Evolutionary conservation across 2,329 filamentous ascomycete genomes (phyloP).

Genomic region (Parastagonospora avenae): DNA sequence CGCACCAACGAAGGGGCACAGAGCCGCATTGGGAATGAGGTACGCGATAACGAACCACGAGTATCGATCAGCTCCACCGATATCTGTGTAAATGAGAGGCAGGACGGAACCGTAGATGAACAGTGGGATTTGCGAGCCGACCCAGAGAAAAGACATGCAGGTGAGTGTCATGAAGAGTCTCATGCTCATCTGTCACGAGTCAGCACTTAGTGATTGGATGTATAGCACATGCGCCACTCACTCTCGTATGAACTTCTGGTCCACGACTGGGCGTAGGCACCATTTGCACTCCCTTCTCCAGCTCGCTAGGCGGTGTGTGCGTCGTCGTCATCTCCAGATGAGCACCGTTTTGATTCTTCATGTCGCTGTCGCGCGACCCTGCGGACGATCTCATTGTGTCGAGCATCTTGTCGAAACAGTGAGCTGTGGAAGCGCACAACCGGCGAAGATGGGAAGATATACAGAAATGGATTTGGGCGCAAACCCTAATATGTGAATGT

Average conservation of each 20-base stretch:
- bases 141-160: conserved; percentile 66
- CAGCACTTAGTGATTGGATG: background rate
- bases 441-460: background rate
- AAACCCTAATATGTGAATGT: background rate
- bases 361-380: conserved; percentile 13
- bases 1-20: conserved; percentile 67
- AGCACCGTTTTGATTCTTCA: conserved; percentile 10
- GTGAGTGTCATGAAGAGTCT: conserved; percentile 60
- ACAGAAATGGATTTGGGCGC: background rate
- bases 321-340: conserved; percentile 22
- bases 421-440: background rate
- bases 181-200: conserved; percentile 25
- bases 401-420: conserved; percentile 13
- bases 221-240: background rate
- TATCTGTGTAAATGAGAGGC: conserved; percentile 61
- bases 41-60: conserved; percentile 61
- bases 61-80: conserved; percentile 65
- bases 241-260: conserved; percentile 32
- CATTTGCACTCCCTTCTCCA: conserved; percentile 21
- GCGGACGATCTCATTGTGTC: conserved; percentile 1
- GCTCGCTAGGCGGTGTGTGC: conserved; percentile 21
- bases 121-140: conserved; percentile 64
- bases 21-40: conserved; percentile 61
- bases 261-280: conserved; percentile 16
- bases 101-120: conserved; percentile 51